Base-by-base conservation (phyloP, 257 asterid genomes). In the Fraxinus americana region DNA sequence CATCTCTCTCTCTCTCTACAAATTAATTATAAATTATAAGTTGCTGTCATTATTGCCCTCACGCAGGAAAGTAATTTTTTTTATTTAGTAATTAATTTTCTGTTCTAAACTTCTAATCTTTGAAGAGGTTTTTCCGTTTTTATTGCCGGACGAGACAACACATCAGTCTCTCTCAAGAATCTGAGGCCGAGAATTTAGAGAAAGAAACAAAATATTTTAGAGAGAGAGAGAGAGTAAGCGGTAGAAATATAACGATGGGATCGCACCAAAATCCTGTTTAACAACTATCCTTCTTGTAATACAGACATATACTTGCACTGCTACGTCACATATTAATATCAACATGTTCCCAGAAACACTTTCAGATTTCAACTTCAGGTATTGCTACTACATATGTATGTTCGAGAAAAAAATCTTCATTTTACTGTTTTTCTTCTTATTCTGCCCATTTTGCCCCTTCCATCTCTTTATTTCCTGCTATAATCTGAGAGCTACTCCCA, bases 151-250 rank as follows among this genome's bases (percentile, higher is more conserved):
- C 77, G 82, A 77, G 89, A 87, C 91, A 83, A 77, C 85, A 85
- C 89, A 87, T 90, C 91, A 71, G 90, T 82, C 83, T 83, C 77
- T 82, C 84, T 71, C 83, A 89, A 87, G 92, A 85, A 82, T 86
- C 81, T 35, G 39, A 81, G 45, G 4, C 65, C 84, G 48, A 77
- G 8, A 25, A 67, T 66, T 74, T 81, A 73, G 80, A 54, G 68
- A 35, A 57, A 36, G 14, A 43, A 21, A 30, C 72, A 59, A 70
- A 74, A 30, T 32, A 66, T 65, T 80, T n/a, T 61, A 29, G 41
- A 82, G 88, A 79, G 86, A 84, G 87, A 89, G 87, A 77, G 71
- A 27, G 54, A 45, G 4, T n/a, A 65, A 75, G 45, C 45, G 27
- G 74, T 32, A 5, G 70, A 67, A 43, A 19, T 72, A 79, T 67